Base-by-base conservation (phyloP, 768 basidiomycete species). In the Chiua virens region DNA sequence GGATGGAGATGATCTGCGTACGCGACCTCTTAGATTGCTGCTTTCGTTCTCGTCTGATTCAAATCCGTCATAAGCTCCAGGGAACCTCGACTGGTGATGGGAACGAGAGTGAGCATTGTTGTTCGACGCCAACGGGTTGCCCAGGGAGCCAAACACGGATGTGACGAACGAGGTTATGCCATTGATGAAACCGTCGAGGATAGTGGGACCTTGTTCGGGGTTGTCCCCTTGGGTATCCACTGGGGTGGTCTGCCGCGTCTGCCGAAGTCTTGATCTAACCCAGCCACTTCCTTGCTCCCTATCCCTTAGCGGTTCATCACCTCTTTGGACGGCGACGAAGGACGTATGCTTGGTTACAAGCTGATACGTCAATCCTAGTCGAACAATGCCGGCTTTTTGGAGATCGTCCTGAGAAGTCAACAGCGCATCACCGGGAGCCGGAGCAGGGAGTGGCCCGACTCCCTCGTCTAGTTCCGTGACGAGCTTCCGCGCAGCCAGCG, bases 311-410 rank as follows among this genome's bases (percentile, higher is more conserved):
- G 22, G 50, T 42, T 59, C 69, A 3, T 49, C 58, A n/a, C 67
- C 71, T 34, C 52, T 59, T 47, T 80, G 77, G 2, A 80, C 68
- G 1, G 80, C 83, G 39, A 86, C 68, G 56, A 85, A 86, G 3
- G 80, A 81, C 0, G 83, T 86, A 52, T 77, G 63, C 37, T 60
- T 58, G 61, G 78, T 84, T 1, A 72, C 75, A 38, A 86, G 71
- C 49, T 78, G 76, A 53, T 84, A 84, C 27, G 63, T 64, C 51
- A 73, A 64, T 5, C 80, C 83, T 2, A 85, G 71, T 32, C 73
- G 70, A 11, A 82, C 61, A 27, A 83, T 79, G 3, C 73, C 70
- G 3, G 75, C 76, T 60, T 71, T 76, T 21, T 69, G 69, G 23
- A 74, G 59, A 21, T 73, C 69, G 0, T 70, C 72, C 2, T 66